Evolutionary conservation across 2,329 filamentous ascomycete species (phyloP), one percentile per base, ranked within the genome.

Genomic region (Clarireedia monteithiana): DNA sequence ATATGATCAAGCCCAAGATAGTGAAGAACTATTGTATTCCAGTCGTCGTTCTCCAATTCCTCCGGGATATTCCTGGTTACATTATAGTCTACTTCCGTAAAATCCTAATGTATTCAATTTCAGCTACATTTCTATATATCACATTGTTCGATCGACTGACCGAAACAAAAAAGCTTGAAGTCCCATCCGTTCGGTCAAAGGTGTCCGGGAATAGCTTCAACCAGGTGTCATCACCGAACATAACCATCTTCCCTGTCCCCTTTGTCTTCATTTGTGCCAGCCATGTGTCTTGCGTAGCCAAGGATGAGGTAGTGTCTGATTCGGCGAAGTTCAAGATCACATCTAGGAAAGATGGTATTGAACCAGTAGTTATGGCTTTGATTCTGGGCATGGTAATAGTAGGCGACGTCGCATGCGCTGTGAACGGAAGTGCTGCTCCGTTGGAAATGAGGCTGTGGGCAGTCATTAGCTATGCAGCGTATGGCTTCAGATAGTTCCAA

Each of bases 151-250:
- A 57, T 63, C 48, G 59, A 82, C 86, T 77, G 71, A 95, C 90
- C 71, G 94, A 91, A 64, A 99, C 94, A 72, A 97, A 99, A 72
- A 99, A 99, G 74, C 92, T 97, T 56, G 91, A 91, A 2, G 94
- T 99, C 48, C 95, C 94, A 71, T 99, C 95, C 50, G 84, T 78
- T 42, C 91, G 84, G 63, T 86, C 83, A 73, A 99, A 99, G 48
- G 87, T 90, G 15, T 81, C 83, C 0, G 94, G 94, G 66, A 99
- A 99, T 14, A 99, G 78, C 74, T 96, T 97, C 64, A 99, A 75
- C 95, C 94, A 99, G 20, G 94, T 99, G 70, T 99, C 94, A 67
- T 99, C 94, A 49, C 94, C 94, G 68, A 94, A 96, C 86, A 99
- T 94, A 69, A 96, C 77, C 60, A 97, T 77, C 66, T 89, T 91